Base-by-base conservation (phyloP, 208 protist species). In the Crithidia thermophila region DNA sequence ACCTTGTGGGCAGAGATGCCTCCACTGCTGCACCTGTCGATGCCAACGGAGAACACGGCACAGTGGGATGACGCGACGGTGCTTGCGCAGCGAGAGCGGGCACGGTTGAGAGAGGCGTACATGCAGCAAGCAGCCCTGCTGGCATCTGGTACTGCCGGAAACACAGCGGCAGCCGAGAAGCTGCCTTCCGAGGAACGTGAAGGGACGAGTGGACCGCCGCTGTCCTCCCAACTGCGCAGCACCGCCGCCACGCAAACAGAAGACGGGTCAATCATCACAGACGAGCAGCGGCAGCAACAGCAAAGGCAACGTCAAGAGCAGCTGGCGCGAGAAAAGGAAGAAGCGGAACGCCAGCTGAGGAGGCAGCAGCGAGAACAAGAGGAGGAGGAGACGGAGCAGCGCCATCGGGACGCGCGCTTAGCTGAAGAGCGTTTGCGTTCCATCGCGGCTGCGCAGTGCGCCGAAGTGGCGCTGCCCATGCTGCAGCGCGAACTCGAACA, bases 401-500 rank as follows among this genome's bases (percentile, higher is more conserved):
- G 33, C 4, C 47, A 20, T 11, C 49, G 33, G 1, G 61, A 65
- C 2, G 33, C 58, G 11, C n/a, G 4, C 5, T 33, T 59, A 16
- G 65, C 31, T 3, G 57, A 65, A 23, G 58, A 37, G 25, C 49
- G n/a, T 30, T 13, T 51, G 18, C 21, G 20, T 14, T 4, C 30
- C 18, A 34, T 51, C 42, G 50, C 58, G 23, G 58, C 57, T 23
- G 57, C 58, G 33, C 66, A 59, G 57, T 61, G 50, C 30, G 67
- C 49, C 8, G 68, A 75, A 51, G 60, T 64, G 21, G 53, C 61
- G 1, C 34, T 68, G 13, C 68, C 60, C 6, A 45, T 67, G 51
- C 16, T 75, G 43, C 68, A 75, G 20, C 36, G 36, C 27, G 68
- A 75, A 27, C 39, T 75, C n/a, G 68, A 30, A 25, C 56, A 27